Percentiles rank a stretch among this genome's conserved stretches.
Conservation (phyloP, 2,329 filamentous ascomycete species). For the Diplodia scrobiculata region DNA sequence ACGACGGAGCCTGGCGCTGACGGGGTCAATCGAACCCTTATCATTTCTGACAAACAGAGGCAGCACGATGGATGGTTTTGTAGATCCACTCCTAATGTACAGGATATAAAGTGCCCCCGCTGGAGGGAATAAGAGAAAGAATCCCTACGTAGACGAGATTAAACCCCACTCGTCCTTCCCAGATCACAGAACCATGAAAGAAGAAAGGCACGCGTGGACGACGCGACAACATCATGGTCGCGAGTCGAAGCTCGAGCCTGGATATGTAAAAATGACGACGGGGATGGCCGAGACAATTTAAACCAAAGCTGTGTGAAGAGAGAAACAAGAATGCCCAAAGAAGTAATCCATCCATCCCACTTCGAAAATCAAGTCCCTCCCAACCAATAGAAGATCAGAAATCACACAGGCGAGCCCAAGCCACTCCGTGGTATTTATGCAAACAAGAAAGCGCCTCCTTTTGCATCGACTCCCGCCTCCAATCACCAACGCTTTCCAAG, state of each 20-base stretch:
- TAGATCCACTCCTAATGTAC: constrained; percentile 1
- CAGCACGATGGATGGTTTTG: background rate
- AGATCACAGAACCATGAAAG: background rate
- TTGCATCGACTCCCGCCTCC: background rate
- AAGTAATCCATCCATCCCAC: background rate
- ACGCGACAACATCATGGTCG: background rate
- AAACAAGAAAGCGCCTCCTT: constrained; percentile 23
- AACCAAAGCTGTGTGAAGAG: background rate
- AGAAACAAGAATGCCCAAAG: background rate
- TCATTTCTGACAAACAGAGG: background rate
- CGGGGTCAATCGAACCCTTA: background rate
- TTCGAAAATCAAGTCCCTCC: background rate
- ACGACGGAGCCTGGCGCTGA: background rate
- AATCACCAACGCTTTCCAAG: background rate
- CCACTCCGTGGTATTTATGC: constrained; percentile 23
- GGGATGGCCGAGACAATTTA: background rate
- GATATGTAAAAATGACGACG: background rate
- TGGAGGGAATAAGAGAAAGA: background rate
- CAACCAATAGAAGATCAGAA: constrained; percentile 21
- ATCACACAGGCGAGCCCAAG: constrained; percentile 2
- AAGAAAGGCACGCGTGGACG: background rate
- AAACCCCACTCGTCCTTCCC: background rate
- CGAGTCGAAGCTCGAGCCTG: background rate
- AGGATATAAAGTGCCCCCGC: constrained; percentile 9
- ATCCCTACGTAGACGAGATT: background rate